These are phyloP conservation scores for Boeremia lycopersici DNA, from an alignment of 2,329 filamentous ascomycete genomes.

Conservation along the genomic window DNA sequence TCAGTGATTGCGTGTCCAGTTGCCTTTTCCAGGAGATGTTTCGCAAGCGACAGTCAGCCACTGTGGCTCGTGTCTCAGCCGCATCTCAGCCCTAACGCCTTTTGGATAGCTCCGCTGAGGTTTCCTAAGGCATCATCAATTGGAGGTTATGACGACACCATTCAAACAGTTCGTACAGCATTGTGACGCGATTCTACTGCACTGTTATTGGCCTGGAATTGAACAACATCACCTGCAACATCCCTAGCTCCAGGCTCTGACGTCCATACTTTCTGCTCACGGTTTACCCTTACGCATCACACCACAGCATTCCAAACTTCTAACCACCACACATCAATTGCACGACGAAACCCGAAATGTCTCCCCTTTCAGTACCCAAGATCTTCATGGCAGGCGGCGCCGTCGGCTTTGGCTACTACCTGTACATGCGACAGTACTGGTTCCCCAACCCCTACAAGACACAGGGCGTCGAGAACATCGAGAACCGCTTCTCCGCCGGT, in stretches of 20 bases:
- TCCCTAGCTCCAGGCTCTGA: slow-evolving; percentile 2
- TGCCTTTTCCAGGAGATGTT: slow-evolving; percentile 28
- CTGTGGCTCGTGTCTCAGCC: slow-evolving; percentile 1
- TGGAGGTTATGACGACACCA: slow-evolving; percentile 12
- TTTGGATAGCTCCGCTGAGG: slow-evolving; percentile 5
- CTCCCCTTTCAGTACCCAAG: slow-evolving; percentile 43
- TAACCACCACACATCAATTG: background rate
- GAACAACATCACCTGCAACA: slow-evolving; percentile 5
- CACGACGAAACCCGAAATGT: slow-evolving; percentile 28
- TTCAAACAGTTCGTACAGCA: slow-evolving; percentile 4
- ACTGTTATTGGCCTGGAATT: slow-evolving; percentile 9
- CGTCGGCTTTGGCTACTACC: slow-evolving; percentile 45
- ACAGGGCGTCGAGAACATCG: slow-evolving; percentile 42
- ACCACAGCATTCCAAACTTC: background rate
- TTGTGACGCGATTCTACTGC: slow-evolving; percentile 8
- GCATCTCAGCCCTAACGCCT: background rate
- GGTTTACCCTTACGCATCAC: slow-evolving; percentile 7
- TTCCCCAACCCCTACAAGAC: slow-evolving; percentile 49
- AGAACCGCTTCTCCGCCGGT: slow-evolving; percentile 40
- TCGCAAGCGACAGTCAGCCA: slow-evolving; percentile 12
- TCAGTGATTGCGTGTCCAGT: slow-evolving; percentile 39
- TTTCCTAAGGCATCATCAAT: slow-evolving; percentile 9
- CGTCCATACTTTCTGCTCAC: slow-evolving; percentile 3
- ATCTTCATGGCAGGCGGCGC: slow-evolving; percentile 46
- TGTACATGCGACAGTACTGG: slow-evolving; percentile 47